Evolutionary conservation across 2,329 filamentous ascomycete species (phyloP).

Genomic region (Colletotrichum sp.): DNA sequence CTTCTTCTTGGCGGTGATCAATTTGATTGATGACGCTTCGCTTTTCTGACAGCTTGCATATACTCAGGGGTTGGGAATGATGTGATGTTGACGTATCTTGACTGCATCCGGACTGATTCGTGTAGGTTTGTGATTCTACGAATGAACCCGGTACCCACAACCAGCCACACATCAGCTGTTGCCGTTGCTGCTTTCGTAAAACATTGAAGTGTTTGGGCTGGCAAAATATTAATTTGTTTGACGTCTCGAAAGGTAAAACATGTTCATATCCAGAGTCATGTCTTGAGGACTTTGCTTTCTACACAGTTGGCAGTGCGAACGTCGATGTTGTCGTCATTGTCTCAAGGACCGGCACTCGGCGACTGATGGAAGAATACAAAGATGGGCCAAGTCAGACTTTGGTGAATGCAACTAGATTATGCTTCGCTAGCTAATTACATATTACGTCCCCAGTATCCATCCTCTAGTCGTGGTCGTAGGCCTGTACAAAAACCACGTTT

Average conservation of each 20-base stretch:
- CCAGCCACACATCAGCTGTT: background rate
- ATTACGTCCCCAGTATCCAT: background rate
- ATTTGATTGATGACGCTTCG: background rate
- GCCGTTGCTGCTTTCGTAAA: background rate
- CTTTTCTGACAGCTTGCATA: background rate
- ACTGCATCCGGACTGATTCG: background rate
- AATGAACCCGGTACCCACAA: background rate
- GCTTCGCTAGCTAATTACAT: background rate
- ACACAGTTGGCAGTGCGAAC: background rate
- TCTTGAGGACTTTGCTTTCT: background rate
- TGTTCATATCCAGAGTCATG: background rate
- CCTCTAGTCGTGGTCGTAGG: background rate
- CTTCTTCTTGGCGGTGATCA: background rate
- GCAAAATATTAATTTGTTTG: background rate
- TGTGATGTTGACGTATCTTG: background rate
- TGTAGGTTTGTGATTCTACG: background rate
- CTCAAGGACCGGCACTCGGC: background rate
- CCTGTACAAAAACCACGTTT: background rate
- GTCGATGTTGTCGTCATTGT: background rate
- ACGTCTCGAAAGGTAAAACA: background rate
- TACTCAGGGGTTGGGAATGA: background rate
- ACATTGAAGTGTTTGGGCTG: background rate
- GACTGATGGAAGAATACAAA: background rate
- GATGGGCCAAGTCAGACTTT: background rate
- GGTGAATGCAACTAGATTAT: background rate